Percentiles rank a stretch among this genome's conserved stretches.
Conservation (phyloP, 345 rosid genomes). For the Euphorbia peplus region DNA sequence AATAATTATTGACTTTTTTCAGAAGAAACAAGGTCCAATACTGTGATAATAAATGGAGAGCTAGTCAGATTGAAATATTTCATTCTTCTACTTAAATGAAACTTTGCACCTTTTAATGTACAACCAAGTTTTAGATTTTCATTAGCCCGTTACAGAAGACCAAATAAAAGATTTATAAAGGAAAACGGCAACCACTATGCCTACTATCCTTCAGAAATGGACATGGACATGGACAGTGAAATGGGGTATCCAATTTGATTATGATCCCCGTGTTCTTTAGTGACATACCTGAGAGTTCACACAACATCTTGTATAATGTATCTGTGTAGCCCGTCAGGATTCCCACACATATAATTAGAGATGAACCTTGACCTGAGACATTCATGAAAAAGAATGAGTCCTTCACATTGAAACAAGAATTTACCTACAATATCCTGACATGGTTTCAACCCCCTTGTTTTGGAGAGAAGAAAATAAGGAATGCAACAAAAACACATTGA, state of each 20-base stretch:
- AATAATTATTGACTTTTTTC: neutral
- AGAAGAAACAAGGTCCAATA: neutral
- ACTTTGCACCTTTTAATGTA: neutral
- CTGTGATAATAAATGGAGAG: neutral
- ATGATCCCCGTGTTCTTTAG: constrained; percentile 6
- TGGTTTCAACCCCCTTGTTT: neutral
- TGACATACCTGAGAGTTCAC: constrained; percentile 71
- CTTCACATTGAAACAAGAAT: neutral
- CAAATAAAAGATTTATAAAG: neutral
- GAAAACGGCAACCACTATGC: neutral
- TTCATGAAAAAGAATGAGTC: constrained; percentile 12
- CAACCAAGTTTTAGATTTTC: neutral
- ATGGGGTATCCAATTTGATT: neutral
- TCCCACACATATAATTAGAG: constrained; percentile 87
- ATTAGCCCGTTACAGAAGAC: neutral
- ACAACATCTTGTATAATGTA: constrained; percentile 82
- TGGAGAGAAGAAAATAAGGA: constrained; percentile 1
- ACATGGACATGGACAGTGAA: neutral
- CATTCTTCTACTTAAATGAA: neutral
- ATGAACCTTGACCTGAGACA: constrained; percentile 86
- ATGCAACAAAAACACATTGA: neutral
- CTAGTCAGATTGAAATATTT: neutral
- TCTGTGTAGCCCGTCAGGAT: constrained; percentile 92
- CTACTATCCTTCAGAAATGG: neutral
- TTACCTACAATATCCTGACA: neutral